Conservation (phyloP, 1,284 basidiomycete species). For the Megacollybia platyphylla region DNA sequence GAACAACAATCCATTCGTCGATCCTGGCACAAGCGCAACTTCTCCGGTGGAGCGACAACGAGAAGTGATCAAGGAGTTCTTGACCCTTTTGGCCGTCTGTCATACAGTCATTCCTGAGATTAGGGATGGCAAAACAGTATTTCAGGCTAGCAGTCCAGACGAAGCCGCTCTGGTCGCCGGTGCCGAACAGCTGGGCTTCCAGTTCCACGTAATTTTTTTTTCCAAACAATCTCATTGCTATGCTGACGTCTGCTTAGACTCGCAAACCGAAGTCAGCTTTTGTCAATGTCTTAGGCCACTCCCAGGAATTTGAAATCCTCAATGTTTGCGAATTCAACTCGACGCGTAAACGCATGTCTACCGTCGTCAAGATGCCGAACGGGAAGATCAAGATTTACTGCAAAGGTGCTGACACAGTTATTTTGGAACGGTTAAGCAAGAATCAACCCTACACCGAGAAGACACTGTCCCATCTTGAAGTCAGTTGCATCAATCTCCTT, state of each 20-base stretch:
- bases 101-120: constrained; percentile 98
- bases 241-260: constrained; percentile 36
- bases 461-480: constrained; percentile 87
- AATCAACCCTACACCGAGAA: constrained; percentile 80
- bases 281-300: constrained; percentile 65
- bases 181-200: constrained; percentile 86
- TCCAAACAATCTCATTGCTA: constrained; percentile 1
- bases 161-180: constrained; percentile 95
- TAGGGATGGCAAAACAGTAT: constrained; percentile 74
- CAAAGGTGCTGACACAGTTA: constrained; percentile 98
- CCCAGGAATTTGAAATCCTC: constrained; percentile 81
- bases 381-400: constrained; percentile 92
- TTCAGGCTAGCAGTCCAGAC: constrained; percentile 96
- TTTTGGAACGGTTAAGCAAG: constrained; percentile 75
- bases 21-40: constrained; percentile 24
- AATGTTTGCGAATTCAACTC: constrained; percentile 99
- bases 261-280: constrained; percentile 95
- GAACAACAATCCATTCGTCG: constrained; percentile 41
- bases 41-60: constrained; percentile 25
- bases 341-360: constrained; percentile 96
- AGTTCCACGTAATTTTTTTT: constrained; percentile 67
- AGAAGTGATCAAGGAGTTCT: constrained; percentile 72
- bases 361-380: constrained; percentile 78
- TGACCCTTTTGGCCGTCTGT: constrained; percentile 88
- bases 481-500: constrained; percentile 14